Evolutionary conservation across 495 filamentous ascomycete species (phyloP), one percentile per base, ranked within the genome.

Genomic region (Annulohypoxylon stygium): DNA sequence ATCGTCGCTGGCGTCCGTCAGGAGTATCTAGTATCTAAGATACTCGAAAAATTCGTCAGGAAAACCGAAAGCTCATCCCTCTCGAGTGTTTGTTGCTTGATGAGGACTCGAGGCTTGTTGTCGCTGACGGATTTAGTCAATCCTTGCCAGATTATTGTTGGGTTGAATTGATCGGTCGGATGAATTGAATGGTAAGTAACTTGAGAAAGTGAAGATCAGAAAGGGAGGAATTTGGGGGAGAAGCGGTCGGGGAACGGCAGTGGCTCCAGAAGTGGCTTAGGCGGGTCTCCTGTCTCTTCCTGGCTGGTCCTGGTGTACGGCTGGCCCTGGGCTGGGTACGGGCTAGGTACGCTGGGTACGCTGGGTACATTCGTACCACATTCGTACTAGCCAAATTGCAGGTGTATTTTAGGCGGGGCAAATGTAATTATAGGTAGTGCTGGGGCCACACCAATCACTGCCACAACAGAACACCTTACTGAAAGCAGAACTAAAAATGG

Each of bases 231-330:
- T 75, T 75, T 64, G 72, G 63, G 63, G 72, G 67, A 68, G 67
- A 75, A 70, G 72, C 72, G 72, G 72, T 75, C 72, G 72, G 72
- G 72, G 67, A 70, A 70, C 67, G 62, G 72, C 67, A 75, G 67
- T 75, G 72, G 67, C 66, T 70, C 51, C 43, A 47, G 12, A 68
- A 57, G 66, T 69, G 59, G 70, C 70, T 60, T 41, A 65, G 55
- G 37, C n/a, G 14, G 20, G n/a, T 37, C 30, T 36, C 5, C 53
- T 37, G 39, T 9, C 36, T 39, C 11, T 9, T 39, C 2, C 36
- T 6, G 34, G 9, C 36, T 34, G 25, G 51, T 54, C 33, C 54
- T 30, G 6, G 10, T 5, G 54, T 41, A 59, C 30, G 23, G 53
- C 33, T 25, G 11, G 48, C 30, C 30, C 53, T 16, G 30, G n/a